Percentiles rank a stretch among this genome's conserved stretches.
phyloP scores from a whole-genome alignment of 768 basidiomycete genomes.

The Punctularia strigosozonata region DNA sequence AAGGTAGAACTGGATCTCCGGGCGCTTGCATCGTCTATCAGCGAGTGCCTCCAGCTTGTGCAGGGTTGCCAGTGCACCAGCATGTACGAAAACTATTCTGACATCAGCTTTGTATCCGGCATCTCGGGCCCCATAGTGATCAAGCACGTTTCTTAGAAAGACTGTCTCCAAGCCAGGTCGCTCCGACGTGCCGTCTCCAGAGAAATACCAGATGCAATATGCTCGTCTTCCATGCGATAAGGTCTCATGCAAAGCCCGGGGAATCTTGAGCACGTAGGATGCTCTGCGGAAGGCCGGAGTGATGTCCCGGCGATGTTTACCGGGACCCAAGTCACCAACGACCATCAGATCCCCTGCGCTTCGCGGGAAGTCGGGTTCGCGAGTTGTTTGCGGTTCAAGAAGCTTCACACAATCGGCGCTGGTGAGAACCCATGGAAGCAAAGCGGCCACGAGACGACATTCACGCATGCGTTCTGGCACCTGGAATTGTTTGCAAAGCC shows the following conservation, averaged over 20 bases:
- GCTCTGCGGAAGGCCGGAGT: slow-evolving; percentile 28
- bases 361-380: no score
- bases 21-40: slow-evolving; percentile 30
- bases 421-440: slow-evolving; percentile 36
- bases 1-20: slow-evolving; percentile 46
- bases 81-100: slow-evolving; percentile 54
- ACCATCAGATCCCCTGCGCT: no score
- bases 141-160: slow-evolving; percentile 31
- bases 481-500: slow-evolving; percentile 26
- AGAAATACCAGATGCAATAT: slow-evolving; percentile 38
- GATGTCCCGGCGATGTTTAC: no score
- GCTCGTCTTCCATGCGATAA: slow-evolving; percentile 24
- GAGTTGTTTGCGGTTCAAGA: no score
- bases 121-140: slow-evolving; percentile 27
- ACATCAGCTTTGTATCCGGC: slow-evolving; percentile 27
- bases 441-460: slow-evolving; percentile 25
- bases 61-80: slow-evolving; percentile 38
- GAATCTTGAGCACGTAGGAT: slow-evolving; percentile 35
- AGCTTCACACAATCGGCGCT: slow-evolving; percentile 19
- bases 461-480: slow-evolving; percentile 27
- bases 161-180: slow-evolving; percentile 29
- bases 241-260: slow-evolving; percentile 33
- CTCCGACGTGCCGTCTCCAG: slow-evolving; percentile 18
- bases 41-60: slow-evolving; percentile 37
- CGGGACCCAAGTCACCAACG: no score